A percentile compares a stretch with the other conserved stretches of the same genome.
Evolutionary conservation across 1,284 basidiomycete species (phyloP).

Genomic region (Ustilago vetiveriae): DNA sequence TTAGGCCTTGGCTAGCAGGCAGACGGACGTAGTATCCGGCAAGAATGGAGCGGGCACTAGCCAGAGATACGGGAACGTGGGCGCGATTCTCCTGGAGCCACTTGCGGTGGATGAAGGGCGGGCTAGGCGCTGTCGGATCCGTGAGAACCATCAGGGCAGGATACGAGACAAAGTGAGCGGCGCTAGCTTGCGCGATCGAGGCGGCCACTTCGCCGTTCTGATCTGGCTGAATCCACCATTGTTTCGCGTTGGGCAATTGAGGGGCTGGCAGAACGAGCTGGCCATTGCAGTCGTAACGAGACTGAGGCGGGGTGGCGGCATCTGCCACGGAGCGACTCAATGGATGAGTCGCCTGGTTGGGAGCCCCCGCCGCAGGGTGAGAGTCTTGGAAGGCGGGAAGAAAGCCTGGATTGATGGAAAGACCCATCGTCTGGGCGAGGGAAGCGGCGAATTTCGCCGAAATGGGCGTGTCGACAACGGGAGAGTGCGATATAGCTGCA

Average conservation of each 20-base stretch:
- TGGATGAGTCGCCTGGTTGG: slow-evolving; percentile 8
- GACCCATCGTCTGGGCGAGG: slow-evolving; percentile 37
- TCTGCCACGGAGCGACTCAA: slow-evolving; percentile 31
- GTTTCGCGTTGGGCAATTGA: slow-evolving; percentile 37
- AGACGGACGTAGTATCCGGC: slow-evolving; percentile 58
- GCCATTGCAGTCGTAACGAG: slow-evolving; percentile 41
- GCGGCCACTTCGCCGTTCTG: slow-evolving; percentile 42
- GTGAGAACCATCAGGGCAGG: slow-evolving; percentile 60
- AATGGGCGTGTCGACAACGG: slow-evolving; percentile 31
- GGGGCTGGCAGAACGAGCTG: slow-evolving; percentile 29
- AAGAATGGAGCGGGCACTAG: slow-evolving; percentile 52
- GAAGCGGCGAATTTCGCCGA: slow-evolving; percentile 49
- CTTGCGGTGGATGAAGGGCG: slow-evolving; percentile 58
- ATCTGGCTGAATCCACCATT: slow-evolving; percentile 55
- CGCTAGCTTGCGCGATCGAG: slow-evolving; percentile 53
- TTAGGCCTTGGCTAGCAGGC: slow-evolving; percentile 50
- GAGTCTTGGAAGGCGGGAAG: slow-evolving; percentile 19
- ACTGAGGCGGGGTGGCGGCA: slow-evolving; percentile 13
- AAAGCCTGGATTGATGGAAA: slow-evolving; percentile 25
- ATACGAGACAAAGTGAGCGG: slow-evolving; percentile 59
- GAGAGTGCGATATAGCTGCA: slow-evolving; percentile 35
- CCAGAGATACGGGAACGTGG: slow-evolving; percentile 45
- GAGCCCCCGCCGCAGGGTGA: neutral
- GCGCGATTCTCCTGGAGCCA: slow-evolving; percentile 57
- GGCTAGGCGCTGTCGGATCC: slow-evolving; percentile 58